Base-by-base conservation (phyloP, 2,329 filamentous ascomycete species). In the Huntiella savannae region DNA sequence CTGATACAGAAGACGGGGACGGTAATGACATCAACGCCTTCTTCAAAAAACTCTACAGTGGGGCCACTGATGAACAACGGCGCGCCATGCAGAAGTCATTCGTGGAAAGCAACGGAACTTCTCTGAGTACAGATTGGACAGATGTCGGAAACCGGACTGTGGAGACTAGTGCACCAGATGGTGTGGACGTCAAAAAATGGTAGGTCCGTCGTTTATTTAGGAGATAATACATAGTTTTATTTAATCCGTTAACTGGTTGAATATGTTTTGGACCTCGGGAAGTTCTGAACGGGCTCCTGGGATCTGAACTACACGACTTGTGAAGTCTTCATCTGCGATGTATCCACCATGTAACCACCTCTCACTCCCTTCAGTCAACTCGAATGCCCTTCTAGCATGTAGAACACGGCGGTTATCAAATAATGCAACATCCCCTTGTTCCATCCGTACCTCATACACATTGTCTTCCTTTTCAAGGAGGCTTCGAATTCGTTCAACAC, bases 31-130 rank as follows among this genome's bases (percentile, higher is more conserved):
- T 86, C 6, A 81, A 92, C 55, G 58, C 61, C 8, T 96, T 95
- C 64, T 98, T 98, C 69, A 91, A 92, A 68, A 78, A 81, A 56
- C 67, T 98, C 1, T 96, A 88, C 63, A 76, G 80, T 52, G 69
- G 67, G 33, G 77, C 84, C 0, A 77, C 80, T 42, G 75, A 79
- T 0, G 88, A 98, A 54, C 83, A 84, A 49, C 77, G 77, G 57
- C 76, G 86, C 2, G 91, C 91, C 6, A 98, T 98, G 91, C 84
- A 92, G 76, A 98, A 98, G 73, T 93, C 84, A 58, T 96, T 84
- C 57, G 70, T 77, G 11, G 88, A 98, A 68, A 95, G 87, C 61
- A 91, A 92, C 54, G 91, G 91, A 4, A 98, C 91, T 0, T 74
- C 82, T 2, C 65, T 98, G 43, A 95, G 85, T 61, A 98, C 91